phyloP scores from a whole-genome alignment of 2,329 filamentous ascomycete species.

The Claviceps sp. region DNA sequence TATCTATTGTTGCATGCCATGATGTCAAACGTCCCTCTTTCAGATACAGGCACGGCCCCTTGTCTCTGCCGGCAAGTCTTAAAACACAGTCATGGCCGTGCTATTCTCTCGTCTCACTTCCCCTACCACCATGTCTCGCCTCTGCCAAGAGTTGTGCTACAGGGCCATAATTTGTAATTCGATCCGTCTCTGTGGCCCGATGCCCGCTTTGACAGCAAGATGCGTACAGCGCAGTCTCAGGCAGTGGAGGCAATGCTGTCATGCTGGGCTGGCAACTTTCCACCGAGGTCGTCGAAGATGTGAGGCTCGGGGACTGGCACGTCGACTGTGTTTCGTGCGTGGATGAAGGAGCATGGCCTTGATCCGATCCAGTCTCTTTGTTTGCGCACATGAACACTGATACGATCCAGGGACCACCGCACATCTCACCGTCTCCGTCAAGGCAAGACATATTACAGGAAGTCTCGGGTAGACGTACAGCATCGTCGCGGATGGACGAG shows the following conservation, averaged over 20 bases:
- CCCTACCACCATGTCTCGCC: constrained; percentile 1
- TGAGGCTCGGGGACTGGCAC: not conserved
- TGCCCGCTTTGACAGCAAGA: not conserved
- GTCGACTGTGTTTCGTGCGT: not conserved
- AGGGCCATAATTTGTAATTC: not conserved
- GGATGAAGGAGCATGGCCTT: not conserved
- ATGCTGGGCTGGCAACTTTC: not conserved
- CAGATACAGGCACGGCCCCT: not conserved
- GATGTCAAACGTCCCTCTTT: not conserved
- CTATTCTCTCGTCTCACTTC: not conserved
- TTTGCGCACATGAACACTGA: constrained; percentile 9
- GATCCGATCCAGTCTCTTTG: not conserved
- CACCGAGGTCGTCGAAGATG: not conserved
- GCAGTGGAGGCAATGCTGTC: not conserved
- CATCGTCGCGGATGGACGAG: constrained; percentile 12
- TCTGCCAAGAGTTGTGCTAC: constrained; percentile 4
- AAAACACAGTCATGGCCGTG: not conserved
- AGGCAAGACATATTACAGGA: constrained; percentile 13
- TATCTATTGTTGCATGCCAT: not conserved
- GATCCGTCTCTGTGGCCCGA: not conserved
- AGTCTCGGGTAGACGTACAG: constrained; percentile 12
- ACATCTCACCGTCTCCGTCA: constrained; percentile 7
- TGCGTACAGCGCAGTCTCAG: not conserved
- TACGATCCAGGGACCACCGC: constrained; percentile 16
- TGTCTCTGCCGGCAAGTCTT: not conserved